phyloP scores from a whole-genome alignment of 805 yeast genomes.

The Yarrowia phangngaensis region DNA sequence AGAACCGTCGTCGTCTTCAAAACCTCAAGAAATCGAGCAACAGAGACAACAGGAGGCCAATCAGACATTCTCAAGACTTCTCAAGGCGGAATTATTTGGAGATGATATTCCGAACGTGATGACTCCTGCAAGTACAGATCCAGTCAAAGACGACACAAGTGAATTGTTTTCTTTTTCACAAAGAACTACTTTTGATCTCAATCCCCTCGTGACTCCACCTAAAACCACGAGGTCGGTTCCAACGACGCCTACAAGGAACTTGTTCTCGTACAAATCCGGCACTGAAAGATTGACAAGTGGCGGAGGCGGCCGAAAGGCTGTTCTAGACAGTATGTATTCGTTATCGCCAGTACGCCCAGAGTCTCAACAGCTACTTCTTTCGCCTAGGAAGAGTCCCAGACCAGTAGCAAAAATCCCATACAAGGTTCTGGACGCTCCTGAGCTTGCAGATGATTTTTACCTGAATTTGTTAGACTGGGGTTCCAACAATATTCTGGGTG shows the following conservation, averaged over 20 bases:
- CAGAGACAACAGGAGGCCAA: constrained; percentile 70
- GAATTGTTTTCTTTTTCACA: background rate
- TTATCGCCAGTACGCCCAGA: constrained; percentile 86
- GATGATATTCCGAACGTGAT: constrained; percentile 59
- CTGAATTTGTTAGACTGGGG: constrained; percentile 95
- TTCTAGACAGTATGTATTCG: constrained; percentile 53
- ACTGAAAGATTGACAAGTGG: constrained; percentile 12
- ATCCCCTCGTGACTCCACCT: constrained; percentile 28
- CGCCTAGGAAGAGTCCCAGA: constrained; percentile 78
- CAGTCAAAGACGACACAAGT: background rate
- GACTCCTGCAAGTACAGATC: background rate
- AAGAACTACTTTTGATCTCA: constrained; percentile 17
- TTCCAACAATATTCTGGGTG: constrained; percentile 78
- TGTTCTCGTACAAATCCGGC: constrained; percentile 36
- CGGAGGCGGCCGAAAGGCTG: constrained; percentile 11
- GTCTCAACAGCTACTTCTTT: constrained; percentile 69
- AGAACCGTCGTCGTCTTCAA: constrained; percentile 31
- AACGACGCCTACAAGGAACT: constrained; percentile 48
- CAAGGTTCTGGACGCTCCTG: constrained; percentile 94
- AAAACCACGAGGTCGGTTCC: constrained; percentile 32
- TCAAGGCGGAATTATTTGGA: constrained; percentile 89
- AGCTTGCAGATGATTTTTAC: constrained; percentile 88
- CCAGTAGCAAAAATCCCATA: constrained; percentile 82
- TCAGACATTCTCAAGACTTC: constrained; percentile 76
- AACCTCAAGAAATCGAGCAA: constrained; percentile 46